A percentile compares a stretch with the other conserved stretches of the same genome.
These are phyloP conservation scores for Diaporthe capsici DNA, from an alignment of 2,329 filamentous ascomycete genomes.

Conservation along the genomic window DNA sequence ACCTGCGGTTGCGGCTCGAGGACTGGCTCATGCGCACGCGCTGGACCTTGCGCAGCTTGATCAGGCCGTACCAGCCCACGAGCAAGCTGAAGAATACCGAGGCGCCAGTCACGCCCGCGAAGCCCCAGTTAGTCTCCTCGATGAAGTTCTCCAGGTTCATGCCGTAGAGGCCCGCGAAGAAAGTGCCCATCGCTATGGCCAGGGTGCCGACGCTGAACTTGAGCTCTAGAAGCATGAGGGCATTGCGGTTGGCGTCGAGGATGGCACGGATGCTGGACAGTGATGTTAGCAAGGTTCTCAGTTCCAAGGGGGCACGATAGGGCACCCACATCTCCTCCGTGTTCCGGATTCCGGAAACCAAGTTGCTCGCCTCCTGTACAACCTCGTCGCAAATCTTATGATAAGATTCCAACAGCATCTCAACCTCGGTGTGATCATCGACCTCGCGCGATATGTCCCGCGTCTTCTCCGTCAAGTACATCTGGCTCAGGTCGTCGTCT, in stretches of 20 bases:
- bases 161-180: slow-evolving; percentile 98
- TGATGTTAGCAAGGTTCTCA: slow-evolving; percentile 45
- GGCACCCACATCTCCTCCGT: slow-evolving; percentile 93
- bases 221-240: slow-evolving; percentile 96
- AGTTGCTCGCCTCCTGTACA: slow-evolving; percentile 91
- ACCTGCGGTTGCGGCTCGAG: slow-evolving; percentile 31
- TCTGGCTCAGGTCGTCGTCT: slow-evolving; percentile 92
- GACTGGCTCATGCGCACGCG: slow-evolving; percentile 79
- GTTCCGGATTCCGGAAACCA: slow-evolving; percentile 95
- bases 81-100: slow-evolving; percentile 81
- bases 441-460: slow-evolving; percentile 80
- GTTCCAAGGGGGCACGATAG: background rate
- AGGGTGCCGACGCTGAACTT: slow-evolving; percentile 97
- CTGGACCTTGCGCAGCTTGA: slow-evolving; percentile 87
- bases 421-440: slow-evolving; percentile 94
- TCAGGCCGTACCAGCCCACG: slow-evolving; percentile 87
- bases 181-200: slow-evolving; percentile 93
- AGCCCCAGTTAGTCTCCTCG: slow-evolving; percentile 92
- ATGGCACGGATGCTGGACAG: slow-evolving; percentile 87
- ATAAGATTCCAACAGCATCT: slow-evolving; percentile 97
- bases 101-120: slow-evolving; percentile 78
- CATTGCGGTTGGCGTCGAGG: slow-evolving; percentile 96
- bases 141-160: slow-evolving; percentile 99
- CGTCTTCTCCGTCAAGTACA: slow-evolving; percentile 95
- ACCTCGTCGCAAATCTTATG: slow-evolving; percentile 99